These are phyloP conservation scores for Dicorynia guianensis DNA, from an alignment of 306 rosid genomes.

Conservation along the genomic window DNA sequence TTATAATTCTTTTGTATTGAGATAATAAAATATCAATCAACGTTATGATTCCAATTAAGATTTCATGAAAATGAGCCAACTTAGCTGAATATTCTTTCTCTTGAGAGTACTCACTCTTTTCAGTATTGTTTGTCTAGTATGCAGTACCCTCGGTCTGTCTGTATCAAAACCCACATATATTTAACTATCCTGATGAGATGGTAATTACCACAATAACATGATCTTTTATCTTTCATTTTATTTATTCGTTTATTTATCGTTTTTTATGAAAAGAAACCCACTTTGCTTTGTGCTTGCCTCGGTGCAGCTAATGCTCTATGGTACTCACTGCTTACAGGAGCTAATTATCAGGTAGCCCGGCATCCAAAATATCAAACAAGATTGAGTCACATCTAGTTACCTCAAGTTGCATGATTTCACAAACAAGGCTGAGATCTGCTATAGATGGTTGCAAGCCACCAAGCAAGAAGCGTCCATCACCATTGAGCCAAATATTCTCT, in stretches of 20 bases:
- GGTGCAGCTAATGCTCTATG: background rate
- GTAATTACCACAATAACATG: background rate
- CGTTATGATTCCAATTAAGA: conserved; percentile 22
- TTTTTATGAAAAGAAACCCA: background rate
- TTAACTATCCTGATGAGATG: background rate
- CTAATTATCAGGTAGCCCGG: conserved; percentile 23
- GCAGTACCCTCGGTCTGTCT: background rate
- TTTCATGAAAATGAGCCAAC: conserved; percentile 26
- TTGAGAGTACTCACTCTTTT: background rate
- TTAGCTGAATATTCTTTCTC: conserved; percentile 19
- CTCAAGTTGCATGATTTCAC: conserved; percentile 89
- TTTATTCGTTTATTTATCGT: background rate
- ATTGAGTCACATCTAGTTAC: conserved; percentile 48
- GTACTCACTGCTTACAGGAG: background rate
- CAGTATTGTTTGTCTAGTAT: background rate
- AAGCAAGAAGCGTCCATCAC: conserved; percentile 67
- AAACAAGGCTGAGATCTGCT: conserved; percentile 85
- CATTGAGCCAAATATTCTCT: conserved; percentile 82
- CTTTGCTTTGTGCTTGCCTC: background rate
- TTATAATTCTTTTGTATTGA: conserved; percentile 10
- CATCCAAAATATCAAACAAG: conserved; percentile 9
- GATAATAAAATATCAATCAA: background rate
- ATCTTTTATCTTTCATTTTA: no score
- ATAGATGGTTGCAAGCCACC: conserved; percentile 73
- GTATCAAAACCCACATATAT: background rate